These are phyloP conservation scores for Iris pallida DNA, from an alignment of 116 monocot species.

Conservation along the genomic window DNA sequence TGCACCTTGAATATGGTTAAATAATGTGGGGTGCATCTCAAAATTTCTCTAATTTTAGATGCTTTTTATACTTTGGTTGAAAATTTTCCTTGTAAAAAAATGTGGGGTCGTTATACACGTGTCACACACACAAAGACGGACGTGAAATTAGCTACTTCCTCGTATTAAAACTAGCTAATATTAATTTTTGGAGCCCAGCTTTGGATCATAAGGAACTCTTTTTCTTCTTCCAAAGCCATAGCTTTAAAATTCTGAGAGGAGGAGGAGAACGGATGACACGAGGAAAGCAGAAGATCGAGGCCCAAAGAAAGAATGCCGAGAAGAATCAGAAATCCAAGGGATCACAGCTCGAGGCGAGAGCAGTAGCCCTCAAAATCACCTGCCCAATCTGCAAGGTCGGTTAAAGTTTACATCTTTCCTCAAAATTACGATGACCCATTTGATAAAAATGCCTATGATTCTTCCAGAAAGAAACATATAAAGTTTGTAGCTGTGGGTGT, in stretches of 20 bases:
- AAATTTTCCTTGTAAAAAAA: too few relatives aligned
- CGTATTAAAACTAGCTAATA: too few relatives aligned
- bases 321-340: slow-evolving; percentile 51
- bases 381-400: slow-evolving; percentile 55
- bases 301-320: slow-evolving; percentile 46
- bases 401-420: not conserved
- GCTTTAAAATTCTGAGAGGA: not conserved
- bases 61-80: too few relatives aligned
- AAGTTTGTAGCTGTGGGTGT: not conserved
- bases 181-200: too few relatives aligned
- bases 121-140: too few relatives aligned
- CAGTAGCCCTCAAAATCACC: slow-evolving; percentile 45
- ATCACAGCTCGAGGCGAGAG: slow-evolving; percentile 54
- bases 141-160: too few relatives aligned
- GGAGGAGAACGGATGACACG: slow-evolving; percentile 28
- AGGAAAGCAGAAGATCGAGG: slow-evolving; percentile 68
- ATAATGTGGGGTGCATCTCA: too few relatives aligned
- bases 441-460: not conserved
- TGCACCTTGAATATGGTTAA: too few relatives aligned
- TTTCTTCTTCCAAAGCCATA: too few relatives aligned
- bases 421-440: not conserved
- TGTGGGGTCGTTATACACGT: too few relatives aligned
- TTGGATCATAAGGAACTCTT: too few relatives aligned
- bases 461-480: not conserved
- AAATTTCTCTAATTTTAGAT: too few relatives aligned